A percentile compares a stretch with the other conserved stretches of the same genome.
Conservation (phyloP, 2,329 filamentous ascomycete species). For the Aspergillus pseudoterreus region DNA sequence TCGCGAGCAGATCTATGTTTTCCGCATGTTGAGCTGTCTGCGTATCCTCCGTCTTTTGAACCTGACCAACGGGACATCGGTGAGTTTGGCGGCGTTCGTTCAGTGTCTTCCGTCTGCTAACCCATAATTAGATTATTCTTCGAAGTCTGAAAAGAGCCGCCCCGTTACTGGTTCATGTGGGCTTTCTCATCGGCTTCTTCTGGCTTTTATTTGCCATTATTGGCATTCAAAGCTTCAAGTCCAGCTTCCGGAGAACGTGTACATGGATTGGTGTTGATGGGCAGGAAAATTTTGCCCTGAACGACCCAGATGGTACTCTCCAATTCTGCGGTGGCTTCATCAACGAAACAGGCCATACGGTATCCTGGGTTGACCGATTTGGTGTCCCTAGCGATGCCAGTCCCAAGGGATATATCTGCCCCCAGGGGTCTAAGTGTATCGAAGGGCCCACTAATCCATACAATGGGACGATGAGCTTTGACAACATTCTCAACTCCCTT, state of each 20-base stretch:
- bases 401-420: slow-evolving; percentile 83
- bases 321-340: slow-evolving; percentile 87
- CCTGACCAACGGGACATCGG: slow-evolving; percentile 87
- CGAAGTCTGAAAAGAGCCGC: slow-evolving; percentile 94
- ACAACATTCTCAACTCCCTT: slow-evolving; percentile 87
- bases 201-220: slow-evolving; percentile 97
- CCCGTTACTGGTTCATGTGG: slow-evolving; percentile 84
- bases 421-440: slow-evolving; percentile 75
- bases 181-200: slow-evolving; percentile 92
- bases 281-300: slow-evolving; percentile 37
- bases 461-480: slow-evolving; percentile 85
- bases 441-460: slow-evolving; percentile 69
- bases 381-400: slow-evolving; percentile 48
- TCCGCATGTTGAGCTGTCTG: slow-evolving; percentile 93
- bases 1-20: slow-evolving; percentile 73
- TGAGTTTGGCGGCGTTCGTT: slow-evolving; percentile 44
- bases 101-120: slow-evolving; percentile 6
- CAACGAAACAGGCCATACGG: slow-evolving; percentile 52
- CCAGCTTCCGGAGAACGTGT: slow-evolving; percentile 71
- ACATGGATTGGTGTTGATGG: slow-evolving; percentile 67
- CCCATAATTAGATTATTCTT: slow-evolving; percentile 68
- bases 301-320: slow-evolving; percentile 55
- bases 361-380: slow-evolving; percentile 66
- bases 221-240: slow-evolving; percentile 93
- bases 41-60: slow-evolving; percentile 88